phyloP scores from a whole-genome alignment of 441 rosid species.

The Erodium moschatum region DNA sequence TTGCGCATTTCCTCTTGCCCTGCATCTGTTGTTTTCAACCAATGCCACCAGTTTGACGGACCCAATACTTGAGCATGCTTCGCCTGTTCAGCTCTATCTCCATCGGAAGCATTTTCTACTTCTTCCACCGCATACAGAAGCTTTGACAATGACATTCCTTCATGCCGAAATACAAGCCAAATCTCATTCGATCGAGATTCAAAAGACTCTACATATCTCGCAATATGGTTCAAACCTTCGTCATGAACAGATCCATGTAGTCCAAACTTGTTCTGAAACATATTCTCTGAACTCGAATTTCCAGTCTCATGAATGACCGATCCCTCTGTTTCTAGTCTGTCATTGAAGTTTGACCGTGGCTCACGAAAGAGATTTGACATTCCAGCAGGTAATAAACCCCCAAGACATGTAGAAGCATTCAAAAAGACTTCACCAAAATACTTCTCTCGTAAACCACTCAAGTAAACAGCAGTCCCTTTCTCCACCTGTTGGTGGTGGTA shows the following conservation, averaged over 20 bases:
- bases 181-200: conserved; percentile 81
- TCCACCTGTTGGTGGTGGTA: conserved; percentile 52
- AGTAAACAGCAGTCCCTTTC: conserved; percentile 67
- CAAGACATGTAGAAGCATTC: conserved; percentile 53
- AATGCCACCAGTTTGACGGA: conserved; percentile 95
- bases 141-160: conserved; percentile 83
- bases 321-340: conserved; percentile 24
- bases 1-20: conserved; percentile 84
- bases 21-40: conserved; percentile 83
- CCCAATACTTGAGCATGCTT: conserved; percentile 53
- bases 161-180: conserved; percentile 89
- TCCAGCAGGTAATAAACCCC: conserved; percentile 33
- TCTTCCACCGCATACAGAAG: conserved; percentile 75
- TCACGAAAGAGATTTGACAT: conserved; percentile 29
- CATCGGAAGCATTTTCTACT: conserved; percentile 31
- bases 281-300: conserved; percentile 29
- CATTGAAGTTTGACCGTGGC: conserved; percentile 25
- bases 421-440: conserved; percentile 83
- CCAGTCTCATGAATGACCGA: conserved; percentile 25
- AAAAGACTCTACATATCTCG: conserved; percentile 86
- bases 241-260: conserved; percentile 31
- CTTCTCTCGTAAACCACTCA: conserved; percentile 92
- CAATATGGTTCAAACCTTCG: conserved; percentile 87
- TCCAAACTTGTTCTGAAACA: conserved; percentile 25
- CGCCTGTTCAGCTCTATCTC: conserved; percentile 45